A percentile compares a stretch with the other conserved stretches of the same genome.
These are phyloP conservation scores for Monosporozyma aquatica DNA, from an alignment of 805 yeast species.

Conservation along the genomic window DNA sequence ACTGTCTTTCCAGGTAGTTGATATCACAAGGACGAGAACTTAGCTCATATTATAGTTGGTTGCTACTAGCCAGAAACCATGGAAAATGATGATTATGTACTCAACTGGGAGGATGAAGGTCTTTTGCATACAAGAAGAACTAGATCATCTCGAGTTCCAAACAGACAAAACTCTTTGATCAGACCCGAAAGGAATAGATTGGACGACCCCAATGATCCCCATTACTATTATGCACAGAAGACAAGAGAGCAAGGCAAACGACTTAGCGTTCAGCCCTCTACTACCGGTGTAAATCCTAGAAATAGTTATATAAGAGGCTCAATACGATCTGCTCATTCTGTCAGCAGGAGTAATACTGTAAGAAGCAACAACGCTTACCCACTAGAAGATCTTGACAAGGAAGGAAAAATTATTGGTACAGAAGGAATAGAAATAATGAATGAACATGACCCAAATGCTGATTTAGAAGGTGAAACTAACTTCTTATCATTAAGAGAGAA, in stretches of 20 bases:
- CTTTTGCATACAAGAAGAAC: conserved; percentile 22
- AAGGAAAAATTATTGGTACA: neutral
- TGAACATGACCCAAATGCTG: neutral
- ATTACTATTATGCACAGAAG: conserved; percentile 67
- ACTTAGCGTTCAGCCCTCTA: conserved; percentile 55
- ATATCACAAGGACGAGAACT: too few species aligned
- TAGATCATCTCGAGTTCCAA: conserved; percentile 13
- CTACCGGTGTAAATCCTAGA: conserved; percentile 62
- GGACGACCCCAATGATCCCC: conserved; percentile 60
- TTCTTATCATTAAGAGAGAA: conserved; percentile 4
- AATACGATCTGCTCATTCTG: conserved; percentile 5
- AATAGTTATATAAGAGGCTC: conserved; percentile 2
- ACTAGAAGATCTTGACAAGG: conserved; percentile 1
- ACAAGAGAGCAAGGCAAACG: conserved; percentile 57
- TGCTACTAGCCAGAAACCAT: too few species aligned
- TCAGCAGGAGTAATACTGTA: neutral
- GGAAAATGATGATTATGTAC: conserved; percentile 10
- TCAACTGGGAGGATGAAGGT: conserved; percentile 24
- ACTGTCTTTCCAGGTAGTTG: too few species aligned
- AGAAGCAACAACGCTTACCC: conserved; percentile 4
- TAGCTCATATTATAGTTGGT: too few species aligned
- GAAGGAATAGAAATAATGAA: neutral
- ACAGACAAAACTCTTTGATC: conserved; percentile 51
- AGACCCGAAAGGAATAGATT: conserved; percentile 73
- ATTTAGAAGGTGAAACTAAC: conserved; percentile 2